Conservation (phyloP, 176 grass and related monocot species). For the Eleusine coracana region DNA sequence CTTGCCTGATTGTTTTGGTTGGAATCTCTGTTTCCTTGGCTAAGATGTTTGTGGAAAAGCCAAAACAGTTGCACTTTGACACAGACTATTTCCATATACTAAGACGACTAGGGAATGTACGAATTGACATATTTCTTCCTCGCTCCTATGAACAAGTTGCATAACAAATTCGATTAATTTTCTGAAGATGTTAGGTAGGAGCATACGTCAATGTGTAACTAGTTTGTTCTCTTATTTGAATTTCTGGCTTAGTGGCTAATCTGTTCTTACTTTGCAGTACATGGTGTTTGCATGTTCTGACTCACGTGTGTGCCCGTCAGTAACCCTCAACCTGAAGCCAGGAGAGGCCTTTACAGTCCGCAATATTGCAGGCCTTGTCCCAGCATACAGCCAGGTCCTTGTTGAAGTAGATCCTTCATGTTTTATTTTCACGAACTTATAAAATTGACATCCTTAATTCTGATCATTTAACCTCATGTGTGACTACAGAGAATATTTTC, state of each 20-base stretch:
- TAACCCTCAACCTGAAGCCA: slow-evolving; percentile 65
- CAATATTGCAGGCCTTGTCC: slow-evolving; percentile 72
- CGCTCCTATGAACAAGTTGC: background rate
- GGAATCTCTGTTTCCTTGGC: background rate
- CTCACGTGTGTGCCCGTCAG: slow-evolving; percentile 77
- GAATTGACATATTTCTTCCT: background rate
- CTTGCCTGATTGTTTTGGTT: background rate
- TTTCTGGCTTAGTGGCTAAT: slow-evolving; percentile 8
- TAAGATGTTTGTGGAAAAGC: background rate
- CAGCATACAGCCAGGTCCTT: slow-evolving; percentile 57
- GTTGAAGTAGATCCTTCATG: slow-evolving; percentile 14
- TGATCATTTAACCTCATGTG: slow-evolving; percentile 30
- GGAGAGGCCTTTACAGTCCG: slow-evolving; percentile 84
- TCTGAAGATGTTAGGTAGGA: background rate
- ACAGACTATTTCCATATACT: background rate
- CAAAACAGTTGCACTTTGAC: background rate
- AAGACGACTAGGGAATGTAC: background rate
- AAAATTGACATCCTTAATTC: slow-evolving; percentile 5
- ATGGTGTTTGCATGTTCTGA: slow-evolving; percentile 90
- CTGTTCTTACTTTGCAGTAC: slow-evolving; percentile 55
- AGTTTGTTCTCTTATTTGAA: background rate
- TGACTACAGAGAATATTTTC: slow-evolving; percentile 45
- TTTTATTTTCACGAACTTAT: slow-evolving; percentile 6
- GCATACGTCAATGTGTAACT: background rate
- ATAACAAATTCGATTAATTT: background rate